Conservation (phyloP, 192 early-diverging fungal genomes). For the Backusella luteola region DNA sequence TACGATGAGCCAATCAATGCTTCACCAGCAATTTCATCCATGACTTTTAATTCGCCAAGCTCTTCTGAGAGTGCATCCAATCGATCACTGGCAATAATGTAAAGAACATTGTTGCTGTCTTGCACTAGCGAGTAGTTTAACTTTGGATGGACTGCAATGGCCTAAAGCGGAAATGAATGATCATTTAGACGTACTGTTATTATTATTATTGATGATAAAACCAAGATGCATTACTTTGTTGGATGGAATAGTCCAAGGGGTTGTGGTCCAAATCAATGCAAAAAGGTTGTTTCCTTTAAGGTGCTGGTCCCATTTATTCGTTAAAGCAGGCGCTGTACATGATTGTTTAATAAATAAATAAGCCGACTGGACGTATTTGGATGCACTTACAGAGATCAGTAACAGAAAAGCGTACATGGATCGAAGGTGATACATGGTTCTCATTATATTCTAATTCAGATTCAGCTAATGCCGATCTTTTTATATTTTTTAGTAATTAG, state of each 20-base stretch:
- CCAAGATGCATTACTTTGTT: conserved; percentile 43
- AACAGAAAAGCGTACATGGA: conserved; percentile 68
- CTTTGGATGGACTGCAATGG: conserved; percentile 65
- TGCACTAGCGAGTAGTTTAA: conserved; percentile 57
- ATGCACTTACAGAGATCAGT: conserved; percentile 40
- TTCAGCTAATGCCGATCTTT: conserved; percentile 74
- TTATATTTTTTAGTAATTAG: not conserved
- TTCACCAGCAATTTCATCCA: conserved; percentile 37
- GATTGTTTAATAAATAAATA: not conserved
- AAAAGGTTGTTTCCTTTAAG: conserved; percentile 14
- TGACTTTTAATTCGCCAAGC: conserved; percentile 20
- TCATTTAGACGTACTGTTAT: no score
- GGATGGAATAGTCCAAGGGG: conserved; percentile 80
- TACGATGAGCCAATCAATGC: conserved; percentile 57
- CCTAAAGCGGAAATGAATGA: conserved; percentile 18
- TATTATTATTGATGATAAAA: not conserved
- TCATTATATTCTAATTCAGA: conserved; percentile 80
- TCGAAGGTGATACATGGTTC: conserved; percentile 65
- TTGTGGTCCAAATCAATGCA: conserved; percentile 76
- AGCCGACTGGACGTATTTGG: not conserved
- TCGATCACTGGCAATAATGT: conserved; percentile 46
- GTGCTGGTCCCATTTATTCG: conserved; percentile 11
- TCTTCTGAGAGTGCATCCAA: conserved; percentile 38
- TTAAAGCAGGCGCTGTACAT: not conserved
- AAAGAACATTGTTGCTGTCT: conserved; percentile 18